A percentile compares a stretch with the other conserved stretches of the same genome.
Conservation (phyloP, 352 stramenopile genomes). For the Blastocystis sp. region DNA sequence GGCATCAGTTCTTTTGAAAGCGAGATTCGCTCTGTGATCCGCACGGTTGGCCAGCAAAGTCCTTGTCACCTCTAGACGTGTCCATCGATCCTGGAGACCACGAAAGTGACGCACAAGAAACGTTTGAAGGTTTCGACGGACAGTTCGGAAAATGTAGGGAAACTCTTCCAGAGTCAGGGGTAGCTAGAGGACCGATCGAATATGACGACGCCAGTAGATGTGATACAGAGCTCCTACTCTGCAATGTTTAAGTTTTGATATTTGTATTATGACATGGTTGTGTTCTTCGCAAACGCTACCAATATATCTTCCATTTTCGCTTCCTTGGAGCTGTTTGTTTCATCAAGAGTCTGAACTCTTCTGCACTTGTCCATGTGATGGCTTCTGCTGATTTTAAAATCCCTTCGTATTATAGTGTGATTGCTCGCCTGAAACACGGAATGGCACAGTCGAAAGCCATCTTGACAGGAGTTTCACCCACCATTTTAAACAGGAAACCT, state of each 20-base stretch:
- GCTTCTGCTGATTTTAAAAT: neutral
- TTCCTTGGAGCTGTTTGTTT: neutral
- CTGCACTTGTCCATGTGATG: too few species aligned
- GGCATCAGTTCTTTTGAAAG: neutral
- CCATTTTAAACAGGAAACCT: conserved; percentile 22
- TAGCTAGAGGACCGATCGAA: conserved; percentile 12
- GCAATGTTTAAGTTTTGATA: conserved; percentile 16
- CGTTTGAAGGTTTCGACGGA: neutral
- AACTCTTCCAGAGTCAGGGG: neutral
- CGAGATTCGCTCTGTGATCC: neutral
- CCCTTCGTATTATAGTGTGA: neutral
- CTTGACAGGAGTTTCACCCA: neutral
- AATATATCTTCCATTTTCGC: neutral
- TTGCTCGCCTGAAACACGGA: neutral
- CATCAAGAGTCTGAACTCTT: neutral
- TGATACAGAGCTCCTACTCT: conserved; percentile 33
- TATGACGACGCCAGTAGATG: conserved; percentile 16
- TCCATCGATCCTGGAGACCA: neutral
- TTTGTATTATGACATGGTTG: neutral
- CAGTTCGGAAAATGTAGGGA: neutral
- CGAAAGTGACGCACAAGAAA: neutral
- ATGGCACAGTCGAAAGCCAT: neutral
- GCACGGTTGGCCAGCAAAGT: neutral
- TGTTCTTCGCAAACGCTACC: neutral
- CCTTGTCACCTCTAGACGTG: neutral